These are phyloP conservation scores for Colletotrichum destructivum DNA, from an alignment of 2,329 filamentous ascomycete genomes.

Conservation along the genomic window DNA sequence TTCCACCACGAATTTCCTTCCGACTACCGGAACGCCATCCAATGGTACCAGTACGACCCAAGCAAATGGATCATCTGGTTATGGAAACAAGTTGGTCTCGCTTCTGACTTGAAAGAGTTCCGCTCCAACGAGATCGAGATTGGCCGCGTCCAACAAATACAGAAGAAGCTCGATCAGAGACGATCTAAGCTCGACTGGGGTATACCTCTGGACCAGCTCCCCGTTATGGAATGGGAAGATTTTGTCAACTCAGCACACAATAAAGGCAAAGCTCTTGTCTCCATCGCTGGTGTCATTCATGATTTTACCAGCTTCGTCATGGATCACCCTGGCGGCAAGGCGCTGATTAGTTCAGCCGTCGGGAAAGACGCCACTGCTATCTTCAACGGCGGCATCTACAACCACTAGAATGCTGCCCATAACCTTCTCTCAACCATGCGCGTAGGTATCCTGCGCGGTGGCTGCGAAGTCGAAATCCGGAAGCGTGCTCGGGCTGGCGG, in stretches of 20 bases:
- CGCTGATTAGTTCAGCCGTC: slow-evolving; percentile 85
- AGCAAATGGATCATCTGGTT: slow-evolving; percentile 91
- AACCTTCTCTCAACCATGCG: slow-evolving; percentile 91
- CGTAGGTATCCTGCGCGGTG: slow-evolving; percentile 87
- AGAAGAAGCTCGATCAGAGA: slow-evolving; percentile 94
- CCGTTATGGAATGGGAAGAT: slow-evolving; percentile 89
- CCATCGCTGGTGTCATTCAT: slow-evolving; percentile 88
- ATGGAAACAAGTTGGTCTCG: slow-evolving; percentile 78
- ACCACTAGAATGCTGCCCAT: slow-evolving; percentile 91
- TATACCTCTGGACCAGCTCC: slow-evolving; percentile 85
- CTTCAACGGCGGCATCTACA: slow-evolving; percentile 93
- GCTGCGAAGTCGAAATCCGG: slow-evolving; percentile 94
- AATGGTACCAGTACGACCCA: slow-evolving; percentile 93
- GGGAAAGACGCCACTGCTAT: slow-evolving; percentile 92
- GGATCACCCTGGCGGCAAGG: slow-evolving; percentile 91
- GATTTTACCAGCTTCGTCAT: slow-evolving; percentile 88
- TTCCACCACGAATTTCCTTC: slow-evolving; percentile 96
- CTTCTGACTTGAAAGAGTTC: slow-evolving; percentile 92
- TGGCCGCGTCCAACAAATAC: slow-evolving; percentile 87
- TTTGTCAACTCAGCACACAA: slow-evolving; percentile 66
- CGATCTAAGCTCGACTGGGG: slow-evolving; percentile 88
- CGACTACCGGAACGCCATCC: slow-evolving; percentile 91
- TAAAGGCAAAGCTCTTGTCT: slow-evolving; percentile 82
- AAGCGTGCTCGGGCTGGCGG: slow-evolving; percentile 88
- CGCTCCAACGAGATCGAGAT: slow-evolving; percentile 93